Conservation (phyloP, 495 filamentous ascomycete genomes). For the Bryoglossum gracile region DNA sequence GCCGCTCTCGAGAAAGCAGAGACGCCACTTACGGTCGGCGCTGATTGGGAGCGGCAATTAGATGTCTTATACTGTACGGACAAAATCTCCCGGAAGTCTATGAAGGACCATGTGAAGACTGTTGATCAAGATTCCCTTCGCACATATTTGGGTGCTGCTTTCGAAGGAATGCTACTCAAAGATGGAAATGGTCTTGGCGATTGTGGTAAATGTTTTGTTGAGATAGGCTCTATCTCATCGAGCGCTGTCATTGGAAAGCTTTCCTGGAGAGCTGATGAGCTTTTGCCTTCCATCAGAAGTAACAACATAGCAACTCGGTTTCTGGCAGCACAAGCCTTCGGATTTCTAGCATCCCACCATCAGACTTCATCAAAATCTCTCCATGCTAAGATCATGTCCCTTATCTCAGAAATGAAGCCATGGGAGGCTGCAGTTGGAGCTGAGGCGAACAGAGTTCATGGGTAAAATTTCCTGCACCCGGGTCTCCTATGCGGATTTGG, state of each 20-base stretch:
- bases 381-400: conserved; percentile 31
- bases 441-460: conserved; percentile 52
- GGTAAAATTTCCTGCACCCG: too few relatives aligned
- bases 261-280: conserved; percentile 37
- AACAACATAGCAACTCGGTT: conserved; percentile 59
- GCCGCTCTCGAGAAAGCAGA: conserved; percentile 53
- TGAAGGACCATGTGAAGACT: conserved; percentile 39
- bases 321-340: conserved; percentile 62
- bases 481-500: too few relatives aligned
- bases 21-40: conserved; percentile 51
- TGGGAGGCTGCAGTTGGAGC: conserved; percentile 57
- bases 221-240: conserved; percentile 58
- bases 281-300: conserved; percentile 54
- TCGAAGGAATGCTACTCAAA: conserved; percentile 50
- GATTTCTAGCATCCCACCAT: conserved; percentile 67
- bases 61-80: conserved; percentile 62
- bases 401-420: conserved; percentile 33
- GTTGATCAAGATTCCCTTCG: conserved; percentile 24
- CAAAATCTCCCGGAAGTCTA: conserved; percentile 46
- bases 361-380: conserved; percentile 25
- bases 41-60: conserved; percentile 79
- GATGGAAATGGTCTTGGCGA: conserved; percentile 41
- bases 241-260: conserved; percentile 43
- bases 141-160: conserved; percentile 37
- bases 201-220: conserved; percentile 55